Evolutionary conservation across 164 flowering plant genomes (phyloP).

Genomic region (Berberis thunbergii): DNA sequence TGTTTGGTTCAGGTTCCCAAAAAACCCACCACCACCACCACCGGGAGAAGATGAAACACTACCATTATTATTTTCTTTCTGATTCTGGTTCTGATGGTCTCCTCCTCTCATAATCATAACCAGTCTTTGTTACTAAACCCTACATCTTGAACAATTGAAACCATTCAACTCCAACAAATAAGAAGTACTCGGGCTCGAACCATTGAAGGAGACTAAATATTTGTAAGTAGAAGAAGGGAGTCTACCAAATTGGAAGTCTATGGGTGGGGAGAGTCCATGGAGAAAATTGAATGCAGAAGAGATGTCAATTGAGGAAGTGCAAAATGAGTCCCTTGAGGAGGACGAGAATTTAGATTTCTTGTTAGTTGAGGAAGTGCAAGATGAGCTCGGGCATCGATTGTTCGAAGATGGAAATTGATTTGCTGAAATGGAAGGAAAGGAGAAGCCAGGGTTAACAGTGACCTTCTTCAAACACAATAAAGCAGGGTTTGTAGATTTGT

Average conservation of each 20-base stretch:
- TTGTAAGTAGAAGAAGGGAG: constrained; percentile 18
- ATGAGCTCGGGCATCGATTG: too few relatives aligned
- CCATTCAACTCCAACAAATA: constrained; percentile 23
- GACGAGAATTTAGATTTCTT: constrained; percentile 27
- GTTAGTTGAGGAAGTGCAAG: constrained; percentile 22
- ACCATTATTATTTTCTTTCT: background rate
- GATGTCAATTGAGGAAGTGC: constrained; percentile 9
- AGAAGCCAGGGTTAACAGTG: too few relatives aligned
- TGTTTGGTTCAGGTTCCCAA: background rate
- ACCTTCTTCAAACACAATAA: too few relatives aligned
- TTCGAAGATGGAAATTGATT: too few relatives aligned
- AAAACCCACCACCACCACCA: background rate
- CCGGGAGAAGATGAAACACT: constrained; percentile 7
- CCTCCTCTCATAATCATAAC: constrained; percentile 41
- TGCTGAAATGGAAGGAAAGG: too few relatives aligned
- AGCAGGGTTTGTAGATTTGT: too few relatives aligned
- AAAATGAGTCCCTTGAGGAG: constrained; percentile 21
- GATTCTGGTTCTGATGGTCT: background rate
- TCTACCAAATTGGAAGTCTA: constrained; percentile 57
- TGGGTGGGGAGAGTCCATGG: constrained; percentile 39
- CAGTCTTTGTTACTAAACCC: constrained; percentile 29
- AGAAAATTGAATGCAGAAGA: constrained; percentile 34
- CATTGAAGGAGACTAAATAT: constrained; percentile 8
- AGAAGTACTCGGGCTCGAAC: constrained; percentile 10
- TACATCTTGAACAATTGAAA: constrained; percentile 19